Base-by-base conservation (phyloP, 441 rosid species). In the Euphorbia corollata region DNA sequence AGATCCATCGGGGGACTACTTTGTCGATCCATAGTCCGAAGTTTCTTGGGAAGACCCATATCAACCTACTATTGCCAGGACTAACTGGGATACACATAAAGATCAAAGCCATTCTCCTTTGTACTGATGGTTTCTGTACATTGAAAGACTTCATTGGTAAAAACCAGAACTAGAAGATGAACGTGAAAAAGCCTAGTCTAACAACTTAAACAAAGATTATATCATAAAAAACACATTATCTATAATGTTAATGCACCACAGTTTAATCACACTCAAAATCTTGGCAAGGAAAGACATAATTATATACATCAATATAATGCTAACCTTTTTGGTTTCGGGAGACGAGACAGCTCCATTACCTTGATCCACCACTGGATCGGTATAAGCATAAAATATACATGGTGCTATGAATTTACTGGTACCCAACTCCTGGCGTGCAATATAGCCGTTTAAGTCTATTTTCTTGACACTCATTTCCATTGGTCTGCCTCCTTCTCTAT, bases 401-500 rank as follows among this genome's bases (percentile, higher is more conserved):
- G 97, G 98, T 58, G 98, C 85, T 5, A 82, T 62, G 72, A 87
- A 92, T 74, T 76, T 75, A 68, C 85, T 65, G 64, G 50, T 67
- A 27, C 88, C 92, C 82, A 80, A 78, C 11, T 85, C 94, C 76
- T 81, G 88, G 68, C 78, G 79, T 20, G 82, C 93, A 36, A 63
- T 30, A 70, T 78, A 92, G 30, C 94, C 96, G 58, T 80, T 68
- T 57, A 65, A 50, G 57, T 80, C 87, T 36, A 81, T 13, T 57
- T 85, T 83, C 78, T 77, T 70, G 36, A 92, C 74, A 10, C 75
- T 74, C 61, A 90, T 65, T 16, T 80, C 87, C 7, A 86, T 63
- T 13, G 98, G 96, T 75, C 82, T 87, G 18, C 98, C 96, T 8
- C 98, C 97, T 86, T 92, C 97, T 80, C 94, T 84, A 59, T 92